phyloP scores from a whole-genome alignment of 2,329 filamentous ascomycete genomes.

The Emmonsiellopsis sp. region DNA sequence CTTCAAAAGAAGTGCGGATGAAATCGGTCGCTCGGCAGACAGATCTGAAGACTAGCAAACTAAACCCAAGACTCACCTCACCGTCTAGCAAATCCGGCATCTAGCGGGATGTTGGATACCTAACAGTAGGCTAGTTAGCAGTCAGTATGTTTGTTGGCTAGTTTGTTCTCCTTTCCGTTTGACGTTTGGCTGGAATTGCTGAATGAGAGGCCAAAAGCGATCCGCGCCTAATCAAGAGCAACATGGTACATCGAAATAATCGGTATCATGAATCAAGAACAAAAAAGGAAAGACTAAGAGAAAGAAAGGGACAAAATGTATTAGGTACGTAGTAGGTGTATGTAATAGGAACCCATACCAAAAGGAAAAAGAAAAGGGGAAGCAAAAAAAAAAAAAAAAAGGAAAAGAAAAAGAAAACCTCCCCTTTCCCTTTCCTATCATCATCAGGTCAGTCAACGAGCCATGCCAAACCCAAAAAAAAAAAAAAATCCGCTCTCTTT shows the following conservation, averaged over 20 bases:
- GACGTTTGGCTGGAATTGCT: no score
- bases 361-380: background rate
- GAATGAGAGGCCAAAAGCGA: background rate
- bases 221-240: background rate
- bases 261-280: background rate
- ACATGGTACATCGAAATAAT: background rate
- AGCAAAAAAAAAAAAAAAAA: background rate
- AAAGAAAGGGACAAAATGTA: background rate
- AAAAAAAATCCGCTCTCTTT: no score
- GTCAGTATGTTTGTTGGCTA: no score
- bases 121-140: no score
- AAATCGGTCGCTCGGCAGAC: no score
- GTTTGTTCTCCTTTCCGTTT: background rate
- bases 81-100: no score
- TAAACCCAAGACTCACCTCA: no score
- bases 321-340: background rate
- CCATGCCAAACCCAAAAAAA: background rate
- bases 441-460: background rate
- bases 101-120: no score
- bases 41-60: no score
- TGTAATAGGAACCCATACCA: background rate
- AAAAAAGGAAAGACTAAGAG: background rate
- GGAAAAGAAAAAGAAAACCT: background rate
- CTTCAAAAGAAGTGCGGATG: no score
- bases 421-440: background rate